Evolutionary conservation across 2,329 filamentous ascomycete genomes (phyloP).

Genomic region (Aspergillus novoparasiticus): DNA sequence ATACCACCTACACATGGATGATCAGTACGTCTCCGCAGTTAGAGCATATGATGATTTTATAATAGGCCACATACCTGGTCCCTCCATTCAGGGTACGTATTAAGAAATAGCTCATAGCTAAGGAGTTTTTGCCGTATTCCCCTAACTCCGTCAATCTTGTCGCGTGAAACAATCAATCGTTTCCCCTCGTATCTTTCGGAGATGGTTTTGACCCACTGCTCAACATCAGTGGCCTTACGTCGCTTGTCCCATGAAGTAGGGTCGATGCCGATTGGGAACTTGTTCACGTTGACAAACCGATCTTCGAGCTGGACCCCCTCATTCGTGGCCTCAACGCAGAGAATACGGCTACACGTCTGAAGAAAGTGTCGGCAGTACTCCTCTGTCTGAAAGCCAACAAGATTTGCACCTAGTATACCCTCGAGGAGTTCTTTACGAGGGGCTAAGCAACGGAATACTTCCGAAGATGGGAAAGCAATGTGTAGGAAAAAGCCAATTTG

Average conservation of each 20-base stretch:
- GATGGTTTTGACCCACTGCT: conserved; percentile 77
- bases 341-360: conserved; percentile 88
- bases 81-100: conserved; percentile 87
- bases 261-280: conserved; percentile 88
- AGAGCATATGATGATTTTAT: not conserved
- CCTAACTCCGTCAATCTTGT: conserved; percentile 90
- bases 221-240: conserved; percentile 71
- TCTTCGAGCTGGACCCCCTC: conserved; percentile 90
- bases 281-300: conserved; percentile 86
- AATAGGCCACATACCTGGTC: conserved; percentile 58
- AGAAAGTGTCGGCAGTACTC: conserved; percentile 95
- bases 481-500: conserved; percentile 97
- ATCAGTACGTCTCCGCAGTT: not conserved
- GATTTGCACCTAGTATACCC: conserved; percentile 88
- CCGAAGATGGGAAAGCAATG: conserved; percentile 91
- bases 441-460: conserved; percentile 90
- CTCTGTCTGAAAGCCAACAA: conserved; percentile 89
- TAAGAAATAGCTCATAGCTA: conserved; percentile 89
- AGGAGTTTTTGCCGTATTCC: conserved; percentile 92
- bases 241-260: conserved; percentile 72
- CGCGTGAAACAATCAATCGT: conserved; percentile 85
- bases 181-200: conserved; percentile 84
- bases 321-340: conserved; percentile 85
- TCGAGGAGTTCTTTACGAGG: conserved; percentile 84
- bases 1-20: conserved; percentile 61